Conservation (phyloP, 192 early-diverging fungal species). For the Lunasporangiospora selenospora region DNA sequence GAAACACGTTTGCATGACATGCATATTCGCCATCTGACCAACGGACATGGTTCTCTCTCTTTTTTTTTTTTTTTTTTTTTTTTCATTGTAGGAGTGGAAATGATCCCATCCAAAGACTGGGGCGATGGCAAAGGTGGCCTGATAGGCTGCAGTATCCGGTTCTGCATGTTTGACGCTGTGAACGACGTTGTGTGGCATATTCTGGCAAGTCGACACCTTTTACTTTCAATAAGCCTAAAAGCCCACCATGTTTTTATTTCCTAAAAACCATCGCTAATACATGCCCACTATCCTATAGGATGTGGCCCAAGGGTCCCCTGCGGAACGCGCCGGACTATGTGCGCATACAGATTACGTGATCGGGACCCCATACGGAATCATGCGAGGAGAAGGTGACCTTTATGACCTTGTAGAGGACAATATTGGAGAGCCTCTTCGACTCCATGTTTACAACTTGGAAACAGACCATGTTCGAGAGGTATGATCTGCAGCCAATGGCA, state of each 20-base stretch:
- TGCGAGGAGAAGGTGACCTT: conserved; percentile 70
- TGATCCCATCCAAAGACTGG: conserved; percentile 50
- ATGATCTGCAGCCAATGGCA: no score
- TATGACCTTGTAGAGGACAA: conserved; percentile 66
- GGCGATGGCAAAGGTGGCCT: conserved; percentile 50
- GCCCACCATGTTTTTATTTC: no score
- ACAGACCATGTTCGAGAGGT: conserved; percentile 68
- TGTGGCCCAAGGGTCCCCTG: conserved; percentile 71
- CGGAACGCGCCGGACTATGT: conserved; percentile 70
- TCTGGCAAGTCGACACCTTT: conserved; percentile 26
- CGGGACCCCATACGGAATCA: conserved; percentile 64
- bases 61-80: background rate
- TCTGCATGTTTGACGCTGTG: conserved; percentile 67
- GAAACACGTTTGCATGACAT: no score
- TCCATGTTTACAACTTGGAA: conserved; percentile 75
- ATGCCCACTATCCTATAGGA: no score
- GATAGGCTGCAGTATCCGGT: conserved; percentile 68
- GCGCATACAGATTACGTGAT: conserved; percentile 78
- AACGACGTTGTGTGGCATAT: conserved; percentile 61
- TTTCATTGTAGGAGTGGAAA: conserved; percentile 43
- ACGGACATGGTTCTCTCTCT: no score
- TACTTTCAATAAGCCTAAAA: no score
- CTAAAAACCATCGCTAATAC: no score
- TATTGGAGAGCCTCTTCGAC: conserved; percentile 61
- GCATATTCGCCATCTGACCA: no score